A percentile compares a stretch with the other conserved stretches of the same genome.
These are phyloP conservation scores for Fraxinus xanthoxyloides DNA, from an alignment of 305 asterid genomes.

Conservation along the genomic window DNA sequence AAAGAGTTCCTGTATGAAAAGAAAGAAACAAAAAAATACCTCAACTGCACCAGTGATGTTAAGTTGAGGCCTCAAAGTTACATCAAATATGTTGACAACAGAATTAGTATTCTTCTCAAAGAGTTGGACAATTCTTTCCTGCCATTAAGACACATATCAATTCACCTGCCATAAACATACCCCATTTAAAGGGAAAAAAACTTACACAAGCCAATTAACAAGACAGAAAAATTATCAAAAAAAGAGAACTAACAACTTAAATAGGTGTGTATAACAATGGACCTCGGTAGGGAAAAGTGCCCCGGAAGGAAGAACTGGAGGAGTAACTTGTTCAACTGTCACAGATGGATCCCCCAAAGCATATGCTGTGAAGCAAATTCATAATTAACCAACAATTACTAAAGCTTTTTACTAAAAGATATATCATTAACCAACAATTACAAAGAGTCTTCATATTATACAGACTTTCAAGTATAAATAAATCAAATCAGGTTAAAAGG, in stretches of 20 bases:
- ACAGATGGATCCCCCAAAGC: slow-evolving; percentile 91
- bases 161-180: slow-evolving; percentile 40
- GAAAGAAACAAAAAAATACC: slow-evolving; percentile 43
- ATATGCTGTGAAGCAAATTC: slow-evolving; percentile 51
- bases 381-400: neutral
- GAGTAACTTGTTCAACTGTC: slow-evolving; percentile 87
- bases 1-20: neutral
- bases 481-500: neutral
- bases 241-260: neutral
- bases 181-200: slow-evolving; percentile 22
- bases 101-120: slow-evolving; percentile 89
- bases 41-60: slow-evolving; percentile 82
- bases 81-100: slow-evolving; percentile 97
- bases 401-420: neutral
- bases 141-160: slow-evolving; percentile 54
- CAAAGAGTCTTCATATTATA: neutral
- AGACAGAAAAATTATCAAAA: neutral
- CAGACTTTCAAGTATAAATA: neutral
- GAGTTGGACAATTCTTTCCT: slow-evolving; percentile 88
- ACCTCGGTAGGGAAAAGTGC: slow-evolving; percentile 89
- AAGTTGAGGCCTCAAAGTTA: slow-evolving; percentile 81
- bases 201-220: slow-evolving; percentile 30
- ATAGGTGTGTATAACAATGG: slow-evolving; percentile 19
- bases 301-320: slow-evolving; percentile 61
- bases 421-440: neutral